A percentile compares a stretch with the other conserved stretches of the same genome.
Conservation (phyloP, 768 basidiomycete species). For the Boletus reticulatus region DNA sequence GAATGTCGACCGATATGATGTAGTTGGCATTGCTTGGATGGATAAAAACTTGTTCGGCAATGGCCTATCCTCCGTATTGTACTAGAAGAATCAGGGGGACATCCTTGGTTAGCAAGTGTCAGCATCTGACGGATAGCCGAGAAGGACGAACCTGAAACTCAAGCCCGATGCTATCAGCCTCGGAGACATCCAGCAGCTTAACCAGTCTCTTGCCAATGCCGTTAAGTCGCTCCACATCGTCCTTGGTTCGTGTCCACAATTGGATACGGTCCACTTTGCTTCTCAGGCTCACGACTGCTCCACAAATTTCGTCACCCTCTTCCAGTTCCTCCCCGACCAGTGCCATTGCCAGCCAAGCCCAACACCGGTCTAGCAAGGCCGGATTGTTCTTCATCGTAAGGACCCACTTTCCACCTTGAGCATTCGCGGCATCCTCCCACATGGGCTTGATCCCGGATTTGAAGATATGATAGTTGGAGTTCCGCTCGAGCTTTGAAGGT, state of each 20-base stretch:
- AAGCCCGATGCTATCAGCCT: conserved; percentile 79
- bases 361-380: conserved; percentile 76
- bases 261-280: conserved; percentile 90
- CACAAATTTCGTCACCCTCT: conserved; percentile 72
- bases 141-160: conserved; percentile 75
- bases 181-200: conserved; percentile 79
- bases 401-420: conserved; percentile 93
- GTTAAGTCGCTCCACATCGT: conserved; percentile 84
- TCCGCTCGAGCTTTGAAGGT: conserved; percentile 83
- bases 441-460: conserved; percentile 93
- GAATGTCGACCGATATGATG: conserved; percentile 69
- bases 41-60: conserved; percentile 78
- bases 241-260: conserved; percentile 84
- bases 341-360: conserved; percentile 90
- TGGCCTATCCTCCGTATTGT: conserved; percentile 85
- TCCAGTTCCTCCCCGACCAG: conserved; percentile 70
- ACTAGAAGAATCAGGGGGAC: conserved; percentile 39
- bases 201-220: conserved; percentile 80
- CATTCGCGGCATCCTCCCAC: conserved; percentile 96
- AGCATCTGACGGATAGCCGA: background rate
- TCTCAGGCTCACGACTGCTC: conserved; percentile 83
- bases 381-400: conserved; percentile 89
- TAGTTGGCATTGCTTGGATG: conserved; percentile 67
- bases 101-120: background rate
- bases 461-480: conserved; percentile 95